These are phyloP conservation scores for Rhododendron williamsianum DNA, from an alignment of 148 eudicot species.

Conservation along the genomic window DNA sequence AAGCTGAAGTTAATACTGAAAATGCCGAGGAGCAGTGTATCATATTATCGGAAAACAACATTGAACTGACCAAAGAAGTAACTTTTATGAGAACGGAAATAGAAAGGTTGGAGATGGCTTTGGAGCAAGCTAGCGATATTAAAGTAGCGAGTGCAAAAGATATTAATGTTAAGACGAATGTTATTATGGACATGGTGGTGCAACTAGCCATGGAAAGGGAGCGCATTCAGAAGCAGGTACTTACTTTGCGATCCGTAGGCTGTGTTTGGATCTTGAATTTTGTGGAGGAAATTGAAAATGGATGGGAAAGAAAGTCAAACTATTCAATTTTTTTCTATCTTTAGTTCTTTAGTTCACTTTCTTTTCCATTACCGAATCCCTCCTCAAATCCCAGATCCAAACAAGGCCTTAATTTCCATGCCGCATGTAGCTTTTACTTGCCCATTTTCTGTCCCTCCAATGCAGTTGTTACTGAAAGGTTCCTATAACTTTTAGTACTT, in stretches of 20 bases:
- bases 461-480: background rate
- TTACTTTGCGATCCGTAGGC: background rate
- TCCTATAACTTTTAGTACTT: background rate
- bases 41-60: constrained; percentile 48
- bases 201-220: constrained; percentile 77
- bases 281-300: background rate
- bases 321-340: no score
- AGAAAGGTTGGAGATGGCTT: constrained; percentile 33
- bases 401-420: background rate
- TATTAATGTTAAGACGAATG: constrained; percentile 38
- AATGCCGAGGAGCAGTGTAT: constrained; percentile 57
- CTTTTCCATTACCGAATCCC: background rate
- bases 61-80: constrained; percentile 51
- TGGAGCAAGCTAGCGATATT: constrained; percentile 38
- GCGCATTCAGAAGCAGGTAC: constrained; percentile 74
- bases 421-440: background rate
- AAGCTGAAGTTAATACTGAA: constrained; percentile 59
- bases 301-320: background rate
- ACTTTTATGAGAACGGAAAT: constrained; percentile 39
- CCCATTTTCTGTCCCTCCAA: background rate
- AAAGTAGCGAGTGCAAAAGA: constrained; percentile 52
- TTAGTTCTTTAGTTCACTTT: background rate
- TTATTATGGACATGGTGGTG: constrained; percentile 67
- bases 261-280: background rate
- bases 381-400: background rate